These are phyloP conservation scores for Amanita brunnescens DNA, from an alignment of 768 basidiomycete species.

Conservation along the genomic window DNA sequence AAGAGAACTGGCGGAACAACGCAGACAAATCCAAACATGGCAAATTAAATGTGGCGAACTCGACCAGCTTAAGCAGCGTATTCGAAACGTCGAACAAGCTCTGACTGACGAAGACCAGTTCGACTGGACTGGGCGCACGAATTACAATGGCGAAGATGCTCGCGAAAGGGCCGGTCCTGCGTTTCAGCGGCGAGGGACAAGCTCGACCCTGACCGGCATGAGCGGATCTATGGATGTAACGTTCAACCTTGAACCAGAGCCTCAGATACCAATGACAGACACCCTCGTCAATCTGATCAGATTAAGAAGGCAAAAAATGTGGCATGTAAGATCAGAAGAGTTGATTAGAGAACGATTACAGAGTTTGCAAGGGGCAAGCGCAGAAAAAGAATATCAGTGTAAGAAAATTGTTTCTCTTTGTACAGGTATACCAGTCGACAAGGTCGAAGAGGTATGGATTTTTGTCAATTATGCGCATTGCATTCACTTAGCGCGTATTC, in stretches of 20 bases:
- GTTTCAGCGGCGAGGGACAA: constrained; percentile 62
- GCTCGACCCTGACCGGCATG: constrained; percentile 58
- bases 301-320: constrained; percentile 68
- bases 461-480: constrained; percentile 8
- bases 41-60: constrained; percentile 67
- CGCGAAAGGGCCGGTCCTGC: constrained; percentile 43
- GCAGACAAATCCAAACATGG: constrained; percentile 75
- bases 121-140: constrained; percentile 80
- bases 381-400: constrained; percentile 87
- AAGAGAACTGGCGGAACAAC: constrained; percentile 82
- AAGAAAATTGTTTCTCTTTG: constrained; percentile 87
- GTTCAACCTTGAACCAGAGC: constrained; percentile 63
- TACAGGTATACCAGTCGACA: constrained; percentile 78
- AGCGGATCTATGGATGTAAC: constrained; percentile 57
- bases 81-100: constrained; percentile 78
- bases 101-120: constrained; percentile 70
- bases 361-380: constrained; percentile 67
- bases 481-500: constrained; percentile 11
- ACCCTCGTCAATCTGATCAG: constrained; percentile 53
- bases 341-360: constrained; percentile 63
- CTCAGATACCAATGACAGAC: constrained; percentile 56
- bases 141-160: constrained; percentile 31
- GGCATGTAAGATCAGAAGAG: constrained; percentile 75
- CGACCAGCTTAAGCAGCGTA: constrained; percentile 72
- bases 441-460: constrained; percentile 71